Percentiles rank a stretch among this genome's conserved stretches.
Conservation (phyloP, 371 early-diverging fungal species). For the Entomophthora muscae region DNA sequence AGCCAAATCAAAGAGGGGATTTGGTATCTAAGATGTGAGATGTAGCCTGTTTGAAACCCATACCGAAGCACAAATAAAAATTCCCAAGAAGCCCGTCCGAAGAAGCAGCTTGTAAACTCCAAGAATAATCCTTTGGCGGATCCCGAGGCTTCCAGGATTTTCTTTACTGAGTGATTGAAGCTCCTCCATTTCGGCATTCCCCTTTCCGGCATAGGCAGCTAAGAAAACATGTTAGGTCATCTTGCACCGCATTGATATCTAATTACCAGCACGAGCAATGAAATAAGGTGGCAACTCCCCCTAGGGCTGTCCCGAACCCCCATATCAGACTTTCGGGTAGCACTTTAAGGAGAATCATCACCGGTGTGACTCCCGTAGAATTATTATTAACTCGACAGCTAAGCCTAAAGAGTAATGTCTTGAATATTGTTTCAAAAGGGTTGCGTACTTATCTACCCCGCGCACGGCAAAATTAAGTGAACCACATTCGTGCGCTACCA, state of each 20-base stretch:
- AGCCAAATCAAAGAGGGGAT: constrained; percentile 88
- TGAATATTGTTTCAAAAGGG: too few relatives aligned
- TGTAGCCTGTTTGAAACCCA: too few relatives aligned
- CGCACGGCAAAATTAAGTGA: constrained; percentile 40
- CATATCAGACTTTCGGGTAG: constrained; percentile 63
- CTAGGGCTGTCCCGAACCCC: constrained; percentile 82
- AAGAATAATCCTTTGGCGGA: constrained; percentile 39
- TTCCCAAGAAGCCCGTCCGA: constrained; percentile 68
- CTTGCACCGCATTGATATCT: neutral
- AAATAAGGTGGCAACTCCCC: constrained; percentile 93
- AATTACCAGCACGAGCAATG: constrained; percentile 69
- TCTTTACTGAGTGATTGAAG: constrained; percentile 32
- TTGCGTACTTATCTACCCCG: constrained; percentile 31
- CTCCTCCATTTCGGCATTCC: constrained; percentile 34
- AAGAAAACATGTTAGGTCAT: too few relatives aligned
- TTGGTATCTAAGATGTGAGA: constrained; percentile 62
- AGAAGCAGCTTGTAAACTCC: constrained; percentile 42
- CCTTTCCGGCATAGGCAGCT: constrained; percentile 52
- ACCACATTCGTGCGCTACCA: constrained; percentile 61
- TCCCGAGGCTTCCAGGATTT: constrained; percentile 18
- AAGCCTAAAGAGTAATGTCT: constrained; percentile 14
- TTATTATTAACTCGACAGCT: constrained; percentile 13
- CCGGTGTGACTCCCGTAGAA: constrained; percentile 22
- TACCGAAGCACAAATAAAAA: constrained; percentile 74
- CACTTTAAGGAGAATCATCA: constrained; percentile 42